phyloP scores from a whole-genome alignment of 2,329 filamentous ascomycete genomes.

The Phaeosphaeriaceae sp. region DNA sequence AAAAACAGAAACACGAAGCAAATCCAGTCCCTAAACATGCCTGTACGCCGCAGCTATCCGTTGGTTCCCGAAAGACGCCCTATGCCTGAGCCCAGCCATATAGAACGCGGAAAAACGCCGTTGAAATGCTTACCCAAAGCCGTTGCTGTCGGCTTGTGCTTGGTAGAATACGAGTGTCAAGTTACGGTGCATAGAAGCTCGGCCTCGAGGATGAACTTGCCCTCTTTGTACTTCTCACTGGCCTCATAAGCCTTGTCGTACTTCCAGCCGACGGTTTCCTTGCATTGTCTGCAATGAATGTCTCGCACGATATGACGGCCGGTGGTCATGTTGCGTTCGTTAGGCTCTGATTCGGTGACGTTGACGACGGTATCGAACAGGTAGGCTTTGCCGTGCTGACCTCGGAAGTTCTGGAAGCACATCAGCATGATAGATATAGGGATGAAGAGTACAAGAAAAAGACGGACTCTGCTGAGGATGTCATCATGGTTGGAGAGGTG shows the following conservation, averaged over 20 bases:
- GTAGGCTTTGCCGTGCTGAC: constrained; percentile 97
- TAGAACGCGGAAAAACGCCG: constrained; percentile 21
- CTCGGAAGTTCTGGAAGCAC: constrained; percentile 87
- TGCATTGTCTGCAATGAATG: constrained; percentile 89
- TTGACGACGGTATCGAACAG: constrained; percentile 96
- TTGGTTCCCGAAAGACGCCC: constrained; percentile 5
- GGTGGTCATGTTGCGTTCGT: constrained; percentile 97
- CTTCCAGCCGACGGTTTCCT: constrained; percentile 94
- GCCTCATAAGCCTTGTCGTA: constrained; percentile 96
- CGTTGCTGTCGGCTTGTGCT: not conserved
- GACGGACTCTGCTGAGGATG: constrained; percentile 85
- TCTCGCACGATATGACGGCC: constrained; percentile 93
- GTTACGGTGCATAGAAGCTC: constrained; percentile 83
- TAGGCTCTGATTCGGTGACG: constrained; percentile 79
- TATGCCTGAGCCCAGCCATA: constrained; percentile 4
- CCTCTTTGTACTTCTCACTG: constrained; percentile 97
- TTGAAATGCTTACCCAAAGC: constrained; percentile 28
- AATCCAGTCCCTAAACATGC: not conserved
- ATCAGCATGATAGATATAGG: constrained; percentile 8
- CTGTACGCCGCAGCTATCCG: constrained; percentile 2
- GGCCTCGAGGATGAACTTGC: constrained; percentile 94
- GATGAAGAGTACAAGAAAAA: not conserved
- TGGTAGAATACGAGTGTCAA: constrained; percentile 34
- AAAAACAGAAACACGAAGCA: too few relatives aligned
- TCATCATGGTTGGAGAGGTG: constrained; percentile 95